Conservation (phyloP, 768 basidiomycete genomes). For the Mycena olivaceomarginata region DNA sequence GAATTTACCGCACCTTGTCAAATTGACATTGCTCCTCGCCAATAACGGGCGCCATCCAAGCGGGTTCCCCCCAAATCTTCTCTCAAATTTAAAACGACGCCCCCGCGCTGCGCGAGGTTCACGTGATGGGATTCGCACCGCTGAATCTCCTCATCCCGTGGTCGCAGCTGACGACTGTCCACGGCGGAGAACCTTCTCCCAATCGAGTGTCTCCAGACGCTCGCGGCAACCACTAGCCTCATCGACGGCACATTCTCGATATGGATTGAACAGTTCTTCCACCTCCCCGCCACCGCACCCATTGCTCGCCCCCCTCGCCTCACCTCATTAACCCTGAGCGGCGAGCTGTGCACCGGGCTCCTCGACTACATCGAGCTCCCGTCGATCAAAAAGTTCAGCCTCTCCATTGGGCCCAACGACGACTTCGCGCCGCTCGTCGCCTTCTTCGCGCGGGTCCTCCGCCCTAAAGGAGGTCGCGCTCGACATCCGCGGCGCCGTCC, state of each 20-base stretch:
- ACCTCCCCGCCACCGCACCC: conserved; percentile 9
- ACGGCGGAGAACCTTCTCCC: conserved; percentile 35
- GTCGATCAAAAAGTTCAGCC: conserved; percentile 14
- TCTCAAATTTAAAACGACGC: conserved; percentile 30
- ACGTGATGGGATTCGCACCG: conserved; percentile 42
- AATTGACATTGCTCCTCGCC: conserved; percentile 30
- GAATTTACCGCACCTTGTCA: conserved; percentile 35
- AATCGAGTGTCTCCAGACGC: conserved; percentile 31
- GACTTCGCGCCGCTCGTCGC: conserved; percentile 24
- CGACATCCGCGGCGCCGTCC: conserved; percentile 19
- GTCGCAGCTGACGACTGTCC: conserved; percentile 35
- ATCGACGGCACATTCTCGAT: conserved; percentile 28
- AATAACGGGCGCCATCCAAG: conserved; percentile 18
- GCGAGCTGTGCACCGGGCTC: conserved; percentile 25
- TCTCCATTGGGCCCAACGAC: conserved; percentile 17
- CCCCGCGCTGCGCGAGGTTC: conserved; percentile 35
- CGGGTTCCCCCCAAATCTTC: neutral
- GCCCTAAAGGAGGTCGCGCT: conserved; percentile 17
- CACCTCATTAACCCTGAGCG: conserved; percentile 25
- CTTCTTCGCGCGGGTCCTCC: conserved; percentile 22
- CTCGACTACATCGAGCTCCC: conserved; percentile 30
- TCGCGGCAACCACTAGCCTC: conserved; percentile 10
- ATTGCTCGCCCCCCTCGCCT: conserved; percentile 11
- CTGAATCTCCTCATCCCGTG: conserved; percentile 31
- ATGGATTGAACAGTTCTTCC: conserved; percentile 18